phyloP scores from a whole-genome alignment of 2,329 filamentous ascomycete genomes.

The Aureobasidium vineae region DNA sequence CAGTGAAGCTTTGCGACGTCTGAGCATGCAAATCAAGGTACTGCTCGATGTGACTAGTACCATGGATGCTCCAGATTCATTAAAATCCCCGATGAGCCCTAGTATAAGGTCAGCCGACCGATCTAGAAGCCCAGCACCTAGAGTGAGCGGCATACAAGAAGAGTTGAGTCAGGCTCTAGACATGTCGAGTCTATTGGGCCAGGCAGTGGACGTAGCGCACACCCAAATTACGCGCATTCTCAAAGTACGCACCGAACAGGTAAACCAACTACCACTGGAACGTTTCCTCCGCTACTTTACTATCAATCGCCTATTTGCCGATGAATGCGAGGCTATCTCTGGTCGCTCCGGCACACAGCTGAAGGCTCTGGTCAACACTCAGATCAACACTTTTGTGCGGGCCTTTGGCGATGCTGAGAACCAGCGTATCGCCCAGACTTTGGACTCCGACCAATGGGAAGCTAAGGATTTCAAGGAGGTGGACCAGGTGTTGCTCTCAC shows the following conservation, averaged over 20 bases:
- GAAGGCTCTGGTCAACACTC: constrained; percentile 75
- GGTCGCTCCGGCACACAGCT: constrained; percentile 72
- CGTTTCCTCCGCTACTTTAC: constrained; percentile 79
- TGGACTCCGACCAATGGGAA: constrained; percentile 79
- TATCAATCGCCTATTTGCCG: constrained; percentile 77
- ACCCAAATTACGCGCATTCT: constrained; percentile 70
- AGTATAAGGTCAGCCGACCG: constrained; percentile 33
- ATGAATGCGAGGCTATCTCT: constrained; percentile 82
- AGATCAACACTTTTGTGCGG: constrained; percentile 78
- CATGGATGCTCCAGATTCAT: constrained; percentile 49
- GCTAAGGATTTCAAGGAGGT: constrained; percentile 70
- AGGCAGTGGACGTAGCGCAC: constrained; percentile 77
- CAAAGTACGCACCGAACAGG: constrained; percentile 73
- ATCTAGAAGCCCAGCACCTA: constrained; percentile 26
- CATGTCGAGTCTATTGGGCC: constrained; percentile 71
- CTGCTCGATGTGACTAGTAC: constrained; percentile 90
- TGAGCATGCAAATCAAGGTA: constrained; percentile 90
- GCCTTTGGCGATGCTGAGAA: constrained; percentile 69
- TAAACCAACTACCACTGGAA: constrained; percentile 62
- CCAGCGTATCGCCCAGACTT: constrained; percentile 69
- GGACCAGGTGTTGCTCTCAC: constrained; percentile 59
- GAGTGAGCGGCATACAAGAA: constrained; percentile 54
- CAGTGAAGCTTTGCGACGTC: constrained; percentile 77
- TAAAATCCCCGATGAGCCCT: constrained; percentile 47
- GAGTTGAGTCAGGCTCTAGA: constrained; percentile 75